Percentiles rank a stretch among this genome's conserved stretches.
Evolutionary conservation across 202 grass and related monocot genomes (phyloP).

Genomic region (Tripidium arundinaceum): DNA sequence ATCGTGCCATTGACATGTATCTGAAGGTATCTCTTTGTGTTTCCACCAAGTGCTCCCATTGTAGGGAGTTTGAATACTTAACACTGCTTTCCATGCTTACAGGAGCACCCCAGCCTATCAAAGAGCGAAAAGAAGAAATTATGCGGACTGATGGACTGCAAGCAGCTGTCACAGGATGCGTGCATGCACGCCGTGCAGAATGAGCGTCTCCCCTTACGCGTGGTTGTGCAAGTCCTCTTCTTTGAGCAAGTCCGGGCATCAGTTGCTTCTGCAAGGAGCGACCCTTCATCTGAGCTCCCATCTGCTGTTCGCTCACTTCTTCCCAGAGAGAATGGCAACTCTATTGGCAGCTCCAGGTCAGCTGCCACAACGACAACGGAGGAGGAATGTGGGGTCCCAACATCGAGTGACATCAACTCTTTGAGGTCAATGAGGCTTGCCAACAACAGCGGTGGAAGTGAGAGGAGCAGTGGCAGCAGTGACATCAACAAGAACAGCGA

Average conservation of each 20-base stretch:
- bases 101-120: constrained; percentile 84
- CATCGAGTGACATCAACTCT: constrained; percentile 58
- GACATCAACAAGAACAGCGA: constrained; percentile 31
- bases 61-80: not conserved
- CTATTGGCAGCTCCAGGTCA: constrained; percentile 87
- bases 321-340: constrained; percentile 74
- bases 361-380: constrained; percentile 71
- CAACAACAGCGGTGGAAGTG: constrained; percentile 53
- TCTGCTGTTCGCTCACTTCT: constrained; percentile 42
- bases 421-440: constrained; percentile 57
- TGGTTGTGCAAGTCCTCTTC: constrained; percentile 96
- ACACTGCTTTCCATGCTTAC: constrained; percentile 2
- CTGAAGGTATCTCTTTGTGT: constrained; percentile 70
- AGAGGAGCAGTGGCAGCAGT: constrained; percentile 69
- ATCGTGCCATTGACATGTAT: constrained; percentile 94
- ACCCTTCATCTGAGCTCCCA: constrained; percentile 36
- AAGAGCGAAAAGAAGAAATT: constrained; percentile 92
- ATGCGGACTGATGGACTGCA: constrained; percentile 89
- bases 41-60: not conserved
- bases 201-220: constrained; percentile 83
- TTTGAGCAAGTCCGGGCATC: constrained; percentile 70
- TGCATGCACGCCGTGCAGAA: constrained; percentile 94
- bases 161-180: constrained; percentile 70
- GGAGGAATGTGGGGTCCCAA: constrained; percentile 62
- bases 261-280: constrained; percentile 25